Evolutionary conservation across 306 rosid genomes (phyloP).

Genomic region (Cicer chorassanicum): DNA sequence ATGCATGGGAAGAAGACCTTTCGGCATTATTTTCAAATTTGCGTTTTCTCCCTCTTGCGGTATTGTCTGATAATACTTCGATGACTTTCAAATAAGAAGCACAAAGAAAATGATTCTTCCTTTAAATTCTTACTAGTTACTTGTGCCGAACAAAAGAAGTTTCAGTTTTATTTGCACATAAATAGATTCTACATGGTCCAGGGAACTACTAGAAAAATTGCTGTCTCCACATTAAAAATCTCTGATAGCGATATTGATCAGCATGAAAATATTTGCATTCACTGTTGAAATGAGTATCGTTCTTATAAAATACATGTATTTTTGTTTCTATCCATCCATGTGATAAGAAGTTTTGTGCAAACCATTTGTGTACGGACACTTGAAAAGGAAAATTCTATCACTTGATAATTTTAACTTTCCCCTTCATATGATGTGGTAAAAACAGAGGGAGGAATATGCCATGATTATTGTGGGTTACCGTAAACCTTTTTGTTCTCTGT

Average conservation of each 20-base stretch:
- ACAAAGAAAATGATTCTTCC: not conserved
- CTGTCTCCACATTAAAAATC: not conserved
- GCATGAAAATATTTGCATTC: not conserved
- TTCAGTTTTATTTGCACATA: constrained; percentile 14
- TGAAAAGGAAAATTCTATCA: constrained; percentile 34
- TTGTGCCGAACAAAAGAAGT: constrained; percentile 12
- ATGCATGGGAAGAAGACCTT: constrained; percentile 59
- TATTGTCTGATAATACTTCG: constrained; percentile 46
- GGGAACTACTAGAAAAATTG: constrained; percentile 23
- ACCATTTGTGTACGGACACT: not conserved
- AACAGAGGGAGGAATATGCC: not conserved
- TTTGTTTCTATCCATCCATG: constrained; percentile 22
- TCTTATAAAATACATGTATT: constrained; percentile 6
- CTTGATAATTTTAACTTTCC: constrained; percentile 9
- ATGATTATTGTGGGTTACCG: constrained; percentile 9
- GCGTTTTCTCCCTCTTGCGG: constrained; percentile 88
- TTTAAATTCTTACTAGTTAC: not conserved
- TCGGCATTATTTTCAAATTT: constrained; percentile 68
- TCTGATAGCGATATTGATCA: not conserved
- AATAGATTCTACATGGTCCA: constrained; percentile 9
- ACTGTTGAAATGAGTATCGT: constrained; percentile 7
- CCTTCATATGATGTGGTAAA: not conserved
- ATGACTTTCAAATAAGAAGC: constrained; percentile 26
- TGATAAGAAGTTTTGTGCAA: constrained; percentile 25
- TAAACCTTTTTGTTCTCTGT: constrained; percentile 11